Percentiles rank a stretch among this genome's conserved stretches.
Evolutionary conservation across 1,139 yeast genomes (phyloP).

Genomic region (Kurtzmaniella quercitrusa): DNA sequence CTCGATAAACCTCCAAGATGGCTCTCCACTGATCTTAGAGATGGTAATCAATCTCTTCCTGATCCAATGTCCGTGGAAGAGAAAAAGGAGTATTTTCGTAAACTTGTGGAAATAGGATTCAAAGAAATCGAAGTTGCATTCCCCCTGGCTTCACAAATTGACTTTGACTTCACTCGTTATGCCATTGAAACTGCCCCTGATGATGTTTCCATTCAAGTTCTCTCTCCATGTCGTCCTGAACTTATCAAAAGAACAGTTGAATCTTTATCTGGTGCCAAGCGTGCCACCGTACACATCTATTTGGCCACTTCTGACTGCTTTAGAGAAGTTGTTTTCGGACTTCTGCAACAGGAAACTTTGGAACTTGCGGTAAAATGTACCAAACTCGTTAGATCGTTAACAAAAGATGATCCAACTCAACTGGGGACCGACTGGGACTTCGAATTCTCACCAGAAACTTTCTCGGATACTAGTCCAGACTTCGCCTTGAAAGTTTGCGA

Average conservation of each 20-base stretch:
- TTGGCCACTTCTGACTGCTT: constrained; percentile 89
- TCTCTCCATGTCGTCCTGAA: constrained; percentile 90
- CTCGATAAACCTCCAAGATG: constrained; percentile 87
- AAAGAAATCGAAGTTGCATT: constrained; percentile 96
- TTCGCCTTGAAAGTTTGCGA: constrained; percentile 85
- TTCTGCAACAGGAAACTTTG: constrained; percentile 75
- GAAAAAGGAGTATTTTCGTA: constrained; percentile 82
- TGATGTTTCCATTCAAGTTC: constrained; percentile 88
- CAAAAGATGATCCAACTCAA: constrained; percentile 81
- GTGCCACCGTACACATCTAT: constrained; percentile 86
- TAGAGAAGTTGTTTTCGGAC: constrained; percentile 86
- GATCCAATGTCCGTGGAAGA: constrained; percentile 94
- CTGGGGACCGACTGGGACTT: constrained; percentile 78
- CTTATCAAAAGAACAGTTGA: constrained; percentile 87
- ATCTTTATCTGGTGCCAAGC: constrained; percentile 81
- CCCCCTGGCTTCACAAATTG: constrained; percentile 94
- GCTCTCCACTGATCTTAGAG: constrained; percentile 94
- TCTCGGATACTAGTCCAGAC: constrained; percentile 83
- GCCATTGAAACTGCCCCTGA: constrained; percentile 92
- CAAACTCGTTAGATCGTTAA: constrained; percentile 70
- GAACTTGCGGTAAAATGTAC: constrained; percentile 82
- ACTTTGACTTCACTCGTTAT: constrained; percentile 90
- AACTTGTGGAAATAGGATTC: constrained; percentile 85
- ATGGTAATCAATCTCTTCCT: constrained; percentile 95
- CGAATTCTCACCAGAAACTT: constrained; percentile 94